phyloP scores from a whole-genome alignment of 441 rosid genomes.

The Cnidoscolus chayamansa region DNA sequence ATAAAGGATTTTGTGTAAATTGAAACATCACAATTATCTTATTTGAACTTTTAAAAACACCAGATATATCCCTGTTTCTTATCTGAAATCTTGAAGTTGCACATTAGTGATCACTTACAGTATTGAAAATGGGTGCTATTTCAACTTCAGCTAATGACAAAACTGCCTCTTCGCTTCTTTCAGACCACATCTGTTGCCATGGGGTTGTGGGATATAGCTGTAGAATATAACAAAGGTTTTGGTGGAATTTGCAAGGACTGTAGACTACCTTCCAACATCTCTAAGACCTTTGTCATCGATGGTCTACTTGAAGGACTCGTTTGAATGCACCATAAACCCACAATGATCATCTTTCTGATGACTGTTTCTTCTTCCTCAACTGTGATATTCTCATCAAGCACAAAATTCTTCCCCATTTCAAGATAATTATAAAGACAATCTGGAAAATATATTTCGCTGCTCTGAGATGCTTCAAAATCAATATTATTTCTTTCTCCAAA shows the following conservation, averaged over 20 bases:
- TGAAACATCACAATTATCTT: too few relatives aligned
- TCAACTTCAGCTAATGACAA: neutral
- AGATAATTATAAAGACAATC: neutral
- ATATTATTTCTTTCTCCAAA: slow-evolving; percentile 23
- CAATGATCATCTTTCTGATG: slow-evolving; percentile 27
- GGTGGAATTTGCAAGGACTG: slow-evolving; percentile 28
- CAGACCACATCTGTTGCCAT: neutral
- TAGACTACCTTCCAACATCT: slow-evolving; percentile 30
- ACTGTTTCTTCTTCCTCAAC: slow-evolving; percentile 23
- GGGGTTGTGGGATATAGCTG: neutral
- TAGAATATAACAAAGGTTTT: neutral
- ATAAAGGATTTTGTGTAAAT: too few relatives aligned
- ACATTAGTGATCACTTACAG: neutral
- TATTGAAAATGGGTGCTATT: neutral
- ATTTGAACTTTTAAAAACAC: too few relatives aligned
- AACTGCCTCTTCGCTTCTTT: neutral
- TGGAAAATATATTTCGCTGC: neutral
- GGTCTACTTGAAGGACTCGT: slow-evolving; percentile 31
- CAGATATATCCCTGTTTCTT: too few relatives aligned
- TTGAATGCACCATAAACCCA: slow-evolving; percentile 41
- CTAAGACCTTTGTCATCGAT: slow-evolving; percentile 28
- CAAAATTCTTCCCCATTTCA: neutral
- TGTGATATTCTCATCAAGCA: neutral
- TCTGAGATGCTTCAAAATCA: neutral
- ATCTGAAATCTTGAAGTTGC: neutral